phyloP scores from a whole-genome alignment of 2,329 filamentous ascomycete genomes.

The Bipolaris cookei region DNA sequence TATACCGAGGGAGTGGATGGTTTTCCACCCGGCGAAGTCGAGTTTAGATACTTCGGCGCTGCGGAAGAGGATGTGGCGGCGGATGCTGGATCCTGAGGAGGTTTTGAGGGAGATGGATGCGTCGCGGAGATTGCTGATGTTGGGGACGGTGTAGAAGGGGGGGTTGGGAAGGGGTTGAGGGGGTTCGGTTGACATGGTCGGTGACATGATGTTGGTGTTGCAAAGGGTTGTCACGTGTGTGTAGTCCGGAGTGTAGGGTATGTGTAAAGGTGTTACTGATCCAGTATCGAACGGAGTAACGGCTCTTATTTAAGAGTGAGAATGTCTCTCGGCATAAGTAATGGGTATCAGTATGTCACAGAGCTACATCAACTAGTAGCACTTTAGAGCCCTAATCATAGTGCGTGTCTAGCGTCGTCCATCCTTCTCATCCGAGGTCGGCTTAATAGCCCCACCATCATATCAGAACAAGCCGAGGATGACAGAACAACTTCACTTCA shows the following conservation, averaged over 20 bases:
- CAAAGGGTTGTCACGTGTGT: background rate
- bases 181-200: background rate
- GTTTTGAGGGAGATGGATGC: conserved; percentile 35
- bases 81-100: conserved; percentile 51
- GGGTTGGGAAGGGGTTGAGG: conserved; percentile 27
- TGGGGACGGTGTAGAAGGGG: conserved; percentile 44
- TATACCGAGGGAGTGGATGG: conserved; percentile 60
- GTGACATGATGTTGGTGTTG: background rate
- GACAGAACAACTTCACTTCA: background rate
- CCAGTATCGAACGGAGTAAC: background rate
- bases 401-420: background rate
- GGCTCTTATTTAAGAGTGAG: too few species aligned
- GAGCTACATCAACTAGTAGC: background rate
- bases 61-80: conserved; percentile 66
- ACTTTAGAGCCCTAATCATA: background rate
- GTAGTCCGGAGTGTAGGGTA: background rate
- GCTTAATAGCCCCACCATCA: background rate
- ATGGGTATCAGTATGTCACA: too few species aligned
- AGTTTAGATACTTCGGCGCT: conserved; percentile 66
- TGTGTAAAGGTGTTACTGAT: background rate
- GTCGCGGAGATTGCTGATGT: conserved; percentile 48
- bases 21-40: conserved; percentile 25
- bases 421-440: background rate
- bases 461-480: conserved; percentile 1
- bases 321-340: too few species aligned